Percentiles rank a stretch among this genome's conserved stretches.
Evolutionary conservation across 176 grass and related monocot genomes (phyloP).

Genomic region (Puccinellia tenuiflora): DNA sequence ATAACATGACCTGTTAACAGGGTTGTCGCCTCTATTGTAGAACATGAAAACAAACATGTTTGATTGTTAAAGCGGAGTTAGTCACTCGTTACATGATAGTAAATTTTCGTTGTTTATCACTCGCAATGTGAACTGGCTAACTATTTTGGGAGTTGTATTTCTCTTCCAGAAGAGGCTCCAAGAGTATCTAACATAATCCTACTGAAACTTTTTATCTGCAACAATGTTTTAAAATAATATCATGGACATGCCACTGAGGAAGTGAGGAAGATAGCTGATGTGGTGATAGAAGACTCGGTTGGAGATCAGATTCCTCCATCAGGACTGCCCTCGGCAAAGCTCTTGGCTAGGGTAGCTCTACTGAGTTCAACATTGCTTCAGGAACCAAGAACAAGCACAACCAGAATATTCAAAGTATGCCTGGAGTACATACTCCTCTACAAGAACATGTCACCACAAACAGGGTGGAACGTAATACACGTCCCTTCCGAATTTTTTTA

Average conservation of each 20-base stretch:
- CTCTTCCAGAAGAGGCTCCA: neutral
- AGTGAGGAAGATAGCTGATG: constrained; percentile 40
- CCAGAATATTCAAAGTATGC: constrained; percentile 57
- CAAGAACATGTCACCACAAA: no score
- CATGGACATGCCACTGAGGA: constrained; percentile 56
- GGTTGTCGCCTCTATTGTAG: no score
- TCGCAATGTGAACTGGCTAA: no score
- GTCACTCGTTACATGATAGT: no score
- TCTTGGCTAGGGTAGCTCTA: constrained; percentile 68
- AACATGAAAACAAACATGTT: no score
- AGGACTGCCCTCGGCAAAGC: constrained; percentile 64
- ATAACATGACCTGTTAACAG: no score
- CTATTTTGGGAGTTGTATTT: neutral
- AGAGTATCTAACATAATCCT: constrained; percentile 2
- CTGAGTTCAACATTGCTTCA: constrained; percentile 64
- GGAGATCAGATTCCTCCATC: constrained; percentile 36
- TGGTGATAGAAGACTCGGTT: constrained; percentile 52
- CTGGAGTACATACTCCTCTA: no score
- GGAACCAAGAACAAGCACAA: constrained; percentile 85
- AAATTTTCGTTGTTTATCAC: no score
- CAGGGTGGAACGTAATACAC: no score
- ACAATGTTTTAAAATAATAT: constrained; percentile 73
- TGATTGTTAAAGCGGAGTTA: no score
- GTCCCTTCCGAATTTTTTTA: no score
- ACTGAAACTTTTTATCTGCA: constrained; percentile 27